Evolutionary conservation across 176 grass and related monocot species (phyloP).

Genomic region (Eragrostis curvula): DNA sequence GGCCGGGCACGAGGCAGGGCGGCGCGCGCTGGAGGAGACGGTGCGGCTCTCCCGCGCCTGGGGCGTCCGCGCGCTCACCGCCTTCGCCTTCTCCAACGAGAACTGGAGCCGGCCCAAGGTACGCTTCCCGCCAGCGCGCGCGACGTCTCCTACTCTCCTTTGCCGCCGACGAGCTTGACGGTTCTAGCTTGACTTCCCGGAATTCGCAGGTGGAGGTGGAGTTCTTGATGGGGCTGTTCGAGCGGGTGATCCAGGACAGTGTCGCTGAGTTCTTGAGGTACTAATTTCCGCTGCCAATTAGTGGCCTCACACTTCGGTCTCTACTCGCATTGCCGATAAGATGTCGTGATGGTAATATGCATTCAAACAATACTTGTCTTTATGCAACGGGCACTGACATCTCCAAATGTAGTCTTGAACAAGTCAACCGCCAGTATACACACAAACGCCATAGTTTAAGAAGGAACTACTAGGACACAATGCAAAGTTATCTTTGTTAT

Average conservation of each 20-base stretch:
- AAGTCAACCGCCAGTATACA: background rate
- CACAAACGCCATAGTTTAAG: background rate
- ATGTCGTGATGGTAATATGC: constrained; percentile 9
- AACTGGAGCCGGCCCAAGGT: constrained; percentile 81
- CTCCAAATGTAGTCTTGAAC: too few relatives aligned
- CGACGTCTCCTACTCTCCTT: background rate
- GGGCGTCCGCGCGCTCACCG: constrained; percentile 67
- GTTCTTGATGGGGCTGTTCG: constrained; percentile 65
- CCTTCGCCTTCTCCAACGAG: constrained; percentile 83
- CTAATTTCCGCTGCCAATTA: background rate
- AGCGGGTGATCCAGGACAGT: constrained; percentile 48
- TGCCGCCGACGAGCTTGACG: constrained; percentile 8
- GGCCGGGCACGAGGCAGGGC: constrained; percentile 68
- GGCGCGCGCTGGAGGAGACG: constrained; percentile 57
- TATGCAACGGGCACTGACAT: background rate
- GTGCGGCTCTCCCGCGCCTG: constrained; percentile 56
- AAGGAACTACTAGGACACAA: too few relatives aligned
- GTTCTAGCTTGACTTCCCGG: background rate
- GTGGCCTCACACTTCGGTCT: constrained; percentile 19
- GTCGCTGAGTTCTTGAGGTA: constrained; percentile 61
- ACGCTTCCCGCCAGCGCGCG: background rate
- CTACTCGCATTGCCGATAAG: constrained; percentile 31
- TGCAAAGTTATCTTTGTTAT: too few relatives aligned
- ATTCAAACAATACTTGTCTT: background rate
- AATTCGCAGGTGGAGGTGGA: constrained; percentile 66